Conservation (phyloP, 129 eudicot species). For the Ambrosia trifida region DNA sequence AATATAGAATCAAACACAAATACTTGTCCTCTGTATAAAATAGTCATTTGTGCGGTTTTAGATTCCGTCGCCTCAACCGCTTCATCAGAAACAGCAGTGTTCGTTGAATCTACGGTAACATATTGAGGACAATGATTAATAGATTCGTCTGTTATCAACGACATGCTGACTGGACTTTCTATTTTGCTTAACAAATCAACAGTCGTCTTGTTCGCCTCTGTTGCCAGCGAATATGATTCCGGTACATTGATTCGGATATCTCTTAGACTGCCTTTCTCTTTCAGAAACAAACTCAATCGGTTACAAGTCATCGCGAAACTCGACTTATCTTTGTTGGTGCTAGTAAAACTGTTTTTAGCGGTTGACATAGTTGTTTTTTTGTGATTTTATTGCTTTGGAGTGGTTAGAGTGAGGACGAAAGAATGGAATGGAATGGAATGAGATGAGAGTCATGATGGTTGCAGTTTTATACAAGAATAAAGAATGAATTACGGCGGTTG, state of each 20-base stretch:
- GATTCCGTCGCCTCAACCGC: slow-evolving; percentile 2
- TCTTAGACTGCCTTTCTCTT: slow-evolving; percentile 51
- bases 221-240: slow-evolving; percentile 7
- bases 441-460: too few species aligned
- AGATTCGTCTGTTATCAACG: slow-evolving; percentile 2
- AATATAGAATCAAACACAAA: slow-evolving; percentile 56
- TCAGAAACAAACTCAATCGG: slow-evolving; percentile 49
- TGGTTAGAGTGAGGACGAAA: not conserved
- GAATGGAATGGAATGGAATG: not conserved
- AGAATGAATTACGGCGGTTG: too few species aligned
- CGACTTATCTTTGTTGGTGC: slow-evolving; percentile 33
- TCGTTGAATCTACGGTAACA: not conserved
- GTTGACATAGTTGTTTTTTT: slow-evolving; percentile 28
- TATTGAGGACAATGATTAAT: slow-evolving; percentile 28
- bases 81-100: slow-evolving; percentile 25
- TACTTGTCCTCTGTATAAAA: slow-evolving; percentile 63
- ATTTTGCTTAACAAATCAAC: slow-evolving; percentile 34
- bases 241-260: slow-evolving; percentile 35
- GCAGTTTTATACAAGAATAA: too few species aligned
- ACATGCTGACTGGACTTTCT: slow-evolving; percentile 10
- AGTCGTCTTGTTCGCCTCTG: not conserved
- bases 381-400: not conserved
- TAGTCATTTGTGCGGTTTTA: slow-evolving; percentile 52
- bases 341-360: slow-evolving; percentile 13
- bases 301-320: slow-evolving; percentile 45